Conservation (phyloP, 106 monocot species). For the Dioscorea alata region DNA sequence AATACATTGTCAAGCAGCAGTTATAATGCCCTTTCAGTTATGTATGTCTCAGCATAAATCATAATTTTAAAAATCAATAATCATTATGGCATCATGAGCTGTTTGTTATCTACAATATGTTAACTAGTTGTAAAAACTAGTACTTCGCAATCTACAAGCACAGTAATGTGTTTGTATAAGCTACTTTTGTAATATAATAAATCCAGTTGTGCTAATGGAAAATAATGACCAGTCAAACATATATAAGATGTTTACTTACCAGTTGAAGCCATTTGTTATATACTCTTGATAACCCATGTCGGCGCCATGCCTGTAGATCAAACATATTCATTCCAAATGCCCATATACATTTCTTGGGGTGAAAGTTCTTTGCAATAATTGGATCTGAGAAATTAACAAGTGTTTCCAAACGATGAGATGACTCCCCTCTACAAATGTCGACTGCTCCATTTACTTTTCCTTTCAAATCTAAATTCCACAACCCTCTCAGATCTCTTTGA, state of each 20-base stretch:
- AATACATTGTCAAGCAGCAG: too few relatives aligned
- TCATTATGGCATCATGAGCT: too few relatives aligned
- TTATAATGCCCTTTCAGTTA: too few relatives aligned
- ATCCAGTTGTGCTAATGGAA: neutral
- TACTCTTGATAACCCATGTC: slow-evolving; percentile 30
- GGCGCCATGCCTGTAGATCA: slow-evolving; percentile 72
- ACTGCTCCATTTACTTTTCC: slow-evolving; percentile 78
- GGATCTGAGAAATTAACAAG: slow-evolving; percentile 59
- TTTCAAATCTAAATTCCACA: slow-evolving; percentile 67
- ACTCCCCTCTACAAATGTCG: slow-evolving; percentile 33
- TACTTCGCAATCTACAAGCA: neutral
- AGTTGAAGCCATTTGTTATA: slow-evolving; percentile 57
- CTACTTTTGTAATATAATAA: neutral
- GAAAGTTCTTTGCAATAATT: slow-evolving; percentile 32
- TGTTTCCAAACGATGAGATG: slow-evolving; percentile 30
- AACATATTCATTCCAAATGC: slow-evolving; percentile 93
- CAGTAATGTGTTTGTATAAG: neutral
- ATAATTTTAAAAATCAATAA: too few relatives aligned
- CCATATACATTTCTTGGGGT: slow-evolving; percentile 53
- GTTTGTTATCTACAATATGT: neutral
- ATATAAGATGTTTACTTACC: slow-evolving; percentile 30
- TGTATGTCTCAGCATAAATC: too few relatives aligned
- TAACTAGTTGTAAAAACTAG: neutral
- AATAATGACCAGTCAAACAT: neutral
- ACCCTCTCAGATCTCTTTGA: slow-evolving; percentile 47